A percentile compares a stretch with the other conserved stretches of the same genome.
Conservation (phyloP, 805 yeast genomes). For the Yueomyces sinensis region DNA sequence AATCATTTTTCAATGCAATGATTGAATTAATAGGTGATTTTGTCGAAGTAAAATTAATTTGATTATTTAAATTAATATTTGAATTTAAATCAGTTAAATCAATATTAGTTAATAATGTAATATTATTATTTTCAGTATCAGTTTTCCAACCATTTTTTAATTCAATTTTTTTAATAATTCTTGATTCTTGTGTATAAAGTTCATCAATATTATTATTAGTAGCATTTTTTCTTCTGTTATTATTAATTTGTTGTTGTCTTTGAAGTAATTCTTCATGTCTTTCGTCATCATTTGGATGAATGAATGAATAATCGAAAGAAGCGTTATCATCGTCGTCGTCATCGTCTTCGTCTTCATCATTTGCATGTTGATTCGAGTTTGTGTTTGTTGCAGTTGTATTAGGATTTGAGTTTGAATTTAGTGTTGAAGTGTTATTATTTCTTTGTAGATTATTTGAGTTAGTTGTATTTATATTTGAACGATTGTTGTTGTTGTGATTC, state of each 20-base stretch:
- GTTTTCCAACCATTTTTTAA: conserved; percentile 90
- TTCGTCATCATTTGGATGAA: conserved; percentile 26
- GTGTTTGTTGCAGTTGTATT: too few relatives aligned
- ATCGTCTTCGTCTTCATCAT: conserved; percentile 23
- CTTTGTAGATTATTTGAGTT: not conserved
- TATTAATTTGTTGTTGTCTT: conserved; percentile 11
- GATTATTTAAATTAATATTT: conserved; percentile 33
- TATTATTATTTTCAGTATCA: conserved; percentile 63
- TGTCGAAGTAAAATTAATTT: conserved; percentile 32
- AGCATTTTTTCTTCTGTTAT: conserved; percentile 19
- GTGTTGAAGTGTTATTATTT: conserved; percentile 1
- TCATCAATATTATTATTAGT: conserved; percentile 26
- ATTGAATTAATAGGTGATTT: conserved; percentile 11
- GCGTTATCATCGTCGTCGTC: conserved; percentile 18
- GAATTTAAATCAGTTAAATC: conserved; percentile 47
- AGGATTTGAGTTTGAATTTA: not conserved
- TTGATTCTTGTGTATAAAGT: conserved; percentile 59
- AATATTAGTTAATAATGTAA: conserved; percentile 67
- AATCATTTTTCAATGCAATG: conserved; percentile 25
- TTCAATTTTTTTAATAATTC: conserved; percentile 68
- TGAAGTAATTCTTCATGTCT: conserved; percentile 21
- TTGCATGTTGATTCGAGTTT: not conserved
- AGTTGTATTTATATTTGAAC: not conserved
- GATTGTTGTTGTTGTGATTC: not conserved
- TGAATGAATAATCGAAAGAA: conserved; percentile 14